phyloP scores from a whole-genome alignment of 2,329 filamentous ascomycete species.

The Septoria linicola region DNA sequence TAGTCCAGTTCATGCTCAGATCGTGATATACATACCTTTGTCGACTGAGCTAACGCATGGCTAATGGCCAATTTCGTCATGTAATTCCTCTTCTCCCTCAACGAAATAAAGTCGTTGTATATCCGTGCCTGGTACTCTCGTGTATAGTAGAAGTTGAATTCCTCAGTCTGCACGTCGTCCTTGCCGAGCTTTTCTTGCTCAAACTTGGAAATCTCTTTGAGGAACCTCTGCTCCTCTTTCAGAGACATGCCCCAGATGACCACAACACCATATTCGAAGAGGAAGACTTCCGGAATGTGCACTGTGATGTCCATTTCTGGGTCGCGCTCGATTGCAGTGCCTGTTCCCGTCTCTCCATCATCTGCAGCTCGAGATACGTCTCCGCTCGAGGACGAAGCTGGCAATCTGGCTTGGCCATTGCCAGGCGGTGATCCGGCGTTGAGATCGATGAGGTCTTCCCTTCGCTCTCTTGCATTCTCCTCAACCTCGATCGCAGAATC shows the following conservation, averaged over 20 bases:
- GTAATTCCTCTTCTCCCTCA: constrained; percentile 91
- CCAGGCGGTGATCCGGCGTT: constrained; percentile 9
- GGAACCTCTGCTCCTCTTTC: constrained; percentile 82
- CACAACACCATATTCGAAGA: constrained; percentile 96
- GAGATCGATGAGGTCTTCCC: constrained; percentile 41
- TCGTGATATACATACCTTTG: constrained; percentile 63
- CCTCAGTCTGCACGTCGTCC: constrained; percentile 90
- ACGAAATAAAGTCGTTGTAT: constrained; percentile 98
- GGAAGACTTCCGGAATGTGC: constrained; percentile 89
- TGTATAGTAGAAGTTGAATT: constrained; percentile 99
- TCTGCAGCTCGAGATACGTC: constrained; percentile 17
- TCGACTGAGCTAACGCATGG: constrained; percentile 90
- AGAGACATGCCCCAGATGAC: constrained; percentile 98
- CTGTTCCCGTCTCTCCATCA: constrained; percentile 15
- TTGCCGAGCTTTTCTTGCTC: constrained; percentile 84
- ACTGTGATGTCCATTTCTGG: constrained; percentile 82
- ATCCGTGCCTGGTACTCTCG: constrained; percentile 96
- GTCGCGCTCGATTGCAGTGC: constrained; percentile 36
- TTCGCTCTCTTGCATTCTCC: constrained; percentile 44
- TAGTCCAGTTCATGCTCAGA: neutral
- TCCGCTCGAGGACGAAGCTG: constrained; percentile 15
- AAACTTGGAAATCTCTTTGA: constrained; percentile 93
- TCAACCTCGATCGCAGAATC: constrained; percentile 71
- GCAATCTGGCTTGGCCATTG: constrained; percentile 22
- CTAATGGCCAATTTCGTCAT: constrained; percentile 98